These are phyloP conservation scores for Trichoderma sp. DNA, from an alignment of 2,329 filamentous ascomycete species.

Conservation along the genomic window DNA sequence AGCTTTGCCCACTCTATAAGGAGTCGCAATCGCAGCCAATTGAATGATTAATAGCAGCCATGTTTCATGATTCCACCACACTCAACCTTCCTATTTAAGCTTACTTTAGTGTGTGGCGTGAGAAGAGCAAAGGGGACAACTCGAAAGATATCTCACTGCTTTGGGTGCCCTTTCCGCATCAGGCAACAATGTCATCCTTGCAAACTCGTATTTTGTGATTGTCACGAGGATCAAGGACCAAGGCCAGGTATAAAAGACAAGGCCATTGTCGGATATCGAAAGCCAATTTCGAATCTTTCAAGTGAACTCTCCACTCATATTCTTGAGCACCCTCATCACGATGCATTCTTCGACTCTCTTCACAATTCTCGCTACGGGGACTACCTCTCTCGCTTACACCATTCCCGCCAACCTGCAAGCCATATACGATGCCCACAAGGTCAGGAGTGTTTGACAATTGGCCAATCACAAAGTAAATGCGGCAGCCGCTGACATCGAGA, in stretches of 20 bases:
- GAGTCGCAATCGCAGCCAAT: no score
- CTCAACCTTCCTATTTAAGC: conserved; percentile 20
- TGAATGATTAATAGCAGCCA: no score
- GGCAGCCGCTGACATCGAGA: no score
- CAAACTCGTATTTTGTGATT: background rate
- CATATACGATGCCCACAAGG: conserved; percentile 30
- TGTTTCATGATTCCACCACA: background rate
- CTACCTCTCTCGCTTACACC: conserved; percentile 25
- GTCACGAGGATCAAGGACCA: no score
- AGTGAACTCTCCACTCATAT: background rate
- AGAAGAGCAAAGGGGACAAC: background rate
- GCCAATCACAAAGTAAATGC: background rate
- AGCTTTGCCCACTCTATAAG: no score
- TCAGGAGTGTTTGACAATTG: background rate
- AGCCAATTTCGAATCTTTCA: background rate
- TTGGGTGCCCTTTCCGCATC: background rate
- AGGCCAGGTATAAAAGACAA: background rate
- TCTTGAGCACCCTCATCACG: background rate
- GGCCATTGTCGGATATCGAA: background rate
- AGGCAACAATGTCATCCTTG: background rate
- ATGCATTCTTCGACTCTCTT: conserved; percentile 29
- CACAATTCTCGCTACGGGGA: conserved; percentile 24
- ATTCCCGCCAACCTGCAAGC: conserved; percentile 30
- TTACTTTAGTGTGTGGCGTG: conserved; percentile 9
- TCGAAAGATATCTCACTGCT: background rate